These are phyloP conservation scores for Pseudonectria foliicola DNA, from an alignment of 2,329 filamentous ascomycete species.

Conservation along the genomic window DNA sequence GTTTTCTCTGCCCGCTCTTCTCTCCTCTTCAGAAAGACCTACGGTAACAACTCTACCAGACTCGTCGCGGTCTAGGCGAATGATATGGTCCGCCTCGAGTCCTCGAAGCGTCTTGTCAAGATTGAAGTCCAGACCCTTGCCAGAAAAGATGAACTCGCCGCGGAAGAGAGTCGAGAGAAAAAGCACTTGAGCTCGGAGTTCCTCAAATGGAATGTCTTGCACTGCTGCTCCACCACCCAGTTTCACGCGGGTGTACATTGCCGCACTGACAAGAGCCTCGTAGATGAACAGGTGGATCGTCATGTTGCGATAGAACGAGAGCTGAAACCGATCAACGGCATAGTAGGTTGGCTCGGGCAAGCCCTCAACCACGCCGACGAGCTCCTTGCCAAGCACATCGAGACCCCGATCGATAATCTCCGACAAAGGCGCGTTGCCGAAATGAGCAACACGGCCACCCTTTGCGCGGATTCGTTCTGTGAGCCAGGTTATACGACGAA, in stretches of 20 bases:
- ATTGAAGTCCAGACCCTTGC: constrained; percentile 74
- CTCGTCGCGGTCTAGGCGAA: constrained; percentile 56
- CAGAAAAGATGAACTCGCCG: constrained; percentile 93
- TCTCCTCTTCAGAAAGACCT: constrained; percentile 69
- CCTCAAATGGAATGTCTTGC: constrained; percentile 69
- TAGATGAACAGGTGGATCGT: constrained; percentile 97
- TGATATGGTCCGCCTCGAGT: constrained; percentile 71
- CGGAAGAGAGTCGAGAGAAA: constrained; percentile 93
- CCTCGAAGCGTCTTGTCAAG: constrained; percentile 70
- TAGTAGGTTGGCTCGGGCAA: constrained; percentile 89
- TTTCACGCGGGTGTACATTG: constrained; percentile 88
- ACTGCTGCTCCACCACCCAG: constrained; percentile 76
- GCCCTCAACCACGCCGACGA: constrained; percentile 73
- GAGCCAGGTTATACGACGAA: constrained; percentile 86
- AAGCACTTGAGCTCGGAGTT: constrained; percentile 69
- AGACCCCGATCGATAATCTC: constrained; percentile 83
- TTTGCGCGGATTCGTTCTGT: constrained; percentile 73
- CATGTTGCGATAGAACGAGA: constrained; percentile 99
- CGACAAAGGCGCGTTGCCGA: constrained; percentile 70
- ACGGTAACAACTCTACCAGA: constrained; percentile 55
- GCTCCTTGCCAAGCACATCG: constrained; percentile 81
- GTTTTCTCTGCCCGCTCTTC: constrained; percentile 77
- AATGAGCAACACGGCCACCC: constrained; percentile 89
- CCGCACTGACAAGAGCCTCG: constrained; percentile 81
- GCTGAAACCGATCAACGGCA: constrained; percentile 90